Percentiles rank a stretch among this genome's conserved stretches.
Evolutionary conservation across 106 monocot genomes (phyloP).

Genomic region (Xerophyta viscosa): DNA sequence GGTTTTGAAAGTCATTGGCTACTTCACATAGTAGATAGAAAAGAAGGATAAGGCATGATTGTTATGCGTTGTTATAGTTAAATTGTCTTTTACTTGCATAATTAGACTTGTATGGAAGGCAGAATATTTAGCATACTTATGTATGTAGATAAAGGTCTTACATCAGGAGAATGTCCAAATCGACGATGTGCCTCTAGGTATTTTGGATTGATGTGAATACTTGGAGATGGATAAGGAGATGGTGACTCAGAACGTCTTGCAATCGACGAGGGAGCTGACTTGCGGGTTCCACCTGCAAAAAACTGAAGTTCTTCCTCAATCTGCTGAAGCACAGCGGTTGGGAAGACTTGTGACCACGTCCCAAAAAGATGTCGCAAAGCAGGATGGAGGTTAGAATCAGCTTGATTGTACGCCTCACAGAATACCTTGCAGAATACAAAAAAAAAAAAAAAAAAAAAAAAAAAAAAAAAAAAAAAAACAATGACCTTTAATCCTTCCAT

Average conservation of each 20-base stretch:
- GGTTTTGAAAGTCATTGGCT: no score
- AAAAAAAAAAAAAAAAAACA: neutral
- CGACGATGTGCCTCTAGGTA: slow-evolving; percentile 71
- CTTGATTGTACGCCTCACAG: slow-evolving; percentile 69
- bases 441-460: neutral
- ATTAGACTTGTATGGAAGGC: no score
- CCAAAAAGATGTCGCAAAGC: slow-evolving; percentile 88
- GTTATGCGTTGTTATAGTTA: no score
- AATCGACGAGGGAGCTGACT: slow-evolving; percentile 14
- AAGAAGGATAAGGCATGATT: no score
- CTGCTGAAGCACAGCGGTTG: slow-evolving; percentile 34
- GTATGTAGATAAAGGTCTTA: no score
- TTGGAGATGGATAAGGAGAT: slow-evolving; percentile 64
- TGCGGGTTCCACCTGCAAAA: slow-evolving; percentile 27
- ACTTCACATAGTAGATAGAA: no score
- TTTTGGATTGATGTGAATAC: slow-evolving; percentile 92
- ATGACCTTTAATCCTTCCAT: neutral
- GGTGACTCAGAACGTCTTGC: slow-evolving; percentile 40
- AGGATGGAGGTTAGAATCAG: slow-evolving; percentile 51
- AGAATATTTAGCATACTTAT: no score
- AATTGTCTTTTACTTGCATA: no score
- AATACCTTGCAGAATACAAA: slow-evolving; percentile 47
- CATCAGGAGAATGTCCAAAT: slow-evolving; percentile 35
- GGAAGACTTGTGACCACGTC: slow-evolving; percentile 91
- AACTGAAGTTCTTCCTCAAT: slow-evolving; percentile 71